Percentiles rank a stretch among this genome's conserved stretches.
Evolutionary conservation across 345 rosid genomes (phyloP).

Genomic region (Dipteronia dyeriana): DNA sequence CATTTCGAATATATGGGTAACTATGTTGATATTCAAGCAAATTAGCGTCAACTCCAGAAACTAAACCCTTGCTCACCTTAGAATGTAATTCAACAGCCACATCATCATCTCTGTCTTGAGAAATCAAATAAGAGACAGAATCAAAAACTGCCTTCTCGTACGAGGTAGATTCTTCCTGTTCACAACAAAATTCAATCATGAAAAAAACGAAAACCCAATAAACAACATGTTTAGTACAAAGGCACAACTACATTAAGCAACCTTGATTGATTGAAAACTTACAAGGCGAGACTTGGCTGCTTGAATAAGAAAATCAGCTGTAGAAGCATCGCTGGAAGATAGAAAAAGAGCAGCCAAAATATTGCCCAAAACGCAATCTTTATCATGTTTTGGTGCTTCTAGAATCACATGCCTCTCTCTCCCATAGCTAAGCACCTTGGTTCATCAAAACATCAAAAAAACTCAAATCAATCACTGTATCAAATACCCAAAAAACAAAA

Average conservation of each 20-base stretch:
- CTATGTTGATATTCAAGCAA: neutral
- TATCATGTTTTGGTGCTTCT: conserved; percentile 59
- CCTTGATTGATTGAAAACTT: conserved; percentile 20
- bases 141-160: conserved; percentile 78
- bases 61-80: conserved; percentile 41
- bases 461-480: neutral
- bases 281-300: conserved; percentile 69
- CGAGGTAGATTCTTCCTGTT: conserved; percentile 67
- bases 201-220: neutral
- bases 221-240: neutral
- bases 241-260: neutral
- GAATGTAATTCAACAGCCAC: conserved; percentile 61
- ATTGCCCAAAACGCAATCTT: conserved; percentile 74
- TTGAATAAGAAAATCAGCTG: conserved; percentile 36
- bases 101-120: conserved; percentile 67
- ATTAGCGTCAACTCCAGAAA: neutral
- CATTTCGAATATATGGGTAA: neutral
- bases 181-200: neutral
- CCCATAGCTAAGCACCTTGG: conserved; percentile 75
- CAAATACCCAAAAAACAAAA: conserved; percentile 2
- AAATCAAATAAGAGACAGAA: conserved; percentile 52
- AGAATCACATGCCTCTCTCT: conserved; percentile 63
- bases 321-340: conserved; percentile 45
- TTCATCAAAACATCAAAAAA: neutral
- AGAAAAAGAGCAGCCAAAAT: conserved; percentile 78